Evolutionary conservation across 2,329 filamentous ascomycete genomes (phyloP), one percentile per base, ranked within the genome.

Genomic region (Lizonia empirigonia): DNA sequence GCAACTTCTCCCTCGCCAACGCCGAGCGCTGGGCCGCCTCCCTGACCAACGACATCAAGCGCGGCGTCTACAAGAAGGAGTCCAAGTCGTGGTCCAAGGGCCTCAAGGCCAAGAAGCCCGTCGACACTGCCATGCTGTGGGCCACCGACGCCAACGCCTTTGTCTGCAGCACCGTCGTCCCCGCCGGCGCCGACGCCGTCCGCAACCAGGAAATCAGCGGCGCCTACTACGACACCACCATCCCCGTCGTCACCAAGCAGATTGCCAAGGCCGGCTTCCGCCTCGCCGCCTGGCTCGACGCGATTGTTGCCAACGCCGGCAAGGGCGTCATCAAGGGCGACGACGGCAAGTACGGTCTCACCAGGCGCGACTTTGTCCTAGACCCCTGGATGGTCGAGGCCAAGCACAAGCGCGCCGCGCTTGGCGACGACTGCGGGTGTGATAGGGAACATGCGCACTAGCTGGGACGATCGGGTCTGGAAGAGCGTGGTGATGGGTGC

Each of bases 91-190:
- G 76, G 76, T 54, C 74, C 5, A 50, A 63, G 18, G 71, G 71
- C 10, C 66, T 77, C 12, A 65, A 74, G 32, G 51, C 73, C 30
- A 57, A 60, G 4, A 68, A 78, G 40, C 61, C 71, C 0, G 60
- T 74, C 34, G 55, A 55, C 22, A 72, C 66, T 8, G 69, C 75
- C 12, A 65, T 78, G 62, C 50, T 56, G 8, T 80, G 76, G 76
- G 76, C 76, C 1, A 54, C 51, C 5, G 77, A 78, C 40, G 65
- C 75, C 3, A 80, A 79, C 50, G 53, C 61, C 1, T 74, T 67
- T 33, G 74, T 79, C 9, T 78, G 77, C 65, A 64, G 63, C 5
- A 65, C 70, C 13, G 77, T 78, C 0, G 50, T 77, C 22, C 74
- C 74, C 0, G 60, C 74, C 7, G 76, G 77, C 5, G 53, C 63